Evolutionary conservation across 2,329 filamentous ascomycete genomes (phyloP).

Genomic region (Botrytis sinoallii): DNA sequence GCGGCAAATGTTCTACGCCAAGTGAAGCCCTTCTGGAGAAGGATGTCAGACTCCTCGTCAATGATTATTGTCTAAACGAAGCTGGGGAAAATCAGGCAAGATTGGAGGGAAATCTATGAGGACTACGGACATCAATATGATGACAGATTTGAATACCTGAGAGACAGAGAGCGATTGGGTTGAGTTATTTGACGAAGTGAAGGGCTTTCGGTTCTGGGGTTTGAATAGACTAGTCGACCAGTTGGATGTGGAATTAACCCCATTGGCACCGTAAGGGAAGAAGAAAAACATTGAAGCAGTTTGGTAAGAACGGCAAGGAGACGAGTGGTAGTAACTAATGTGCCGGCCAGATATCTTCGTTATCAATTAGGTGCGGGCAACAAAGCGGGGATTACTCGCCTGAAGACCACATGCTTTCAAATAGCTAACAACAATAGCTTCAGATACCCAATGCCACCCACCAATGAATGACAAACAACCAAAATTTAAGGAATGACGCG

Average conservation of each 20-base stretch:
- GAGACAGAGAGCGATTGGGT: conserved; percentile 48
- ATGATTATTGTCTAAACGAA: conserved; percentile 46
- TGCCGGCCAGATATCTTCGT: background rate
- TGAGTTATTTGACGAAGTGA: conserved; percentile 45
- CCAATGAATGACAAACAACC: background rate
- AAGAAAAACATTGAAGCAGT: conserved; percentile 44
- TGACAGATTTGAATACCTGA: conserved; percentile 50
- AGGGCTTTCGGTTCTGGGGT: conserved; percentile 46
- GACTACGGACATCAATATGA: conserved; percentile 52
- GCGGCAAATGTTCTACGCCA: conserved; percentile 48
- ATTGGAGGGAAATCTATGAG: conserved; percentile 48
- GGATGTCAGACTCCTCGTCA: conserved; percentile 41
- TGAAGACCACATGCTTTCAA: background rate
- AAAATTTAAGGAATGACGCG: background rate
- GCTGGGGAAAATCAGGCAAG: conserved; percentile 40
- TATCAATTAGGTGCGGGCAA: background rate
- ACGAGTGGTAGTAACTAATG: conserved; percentile 5
- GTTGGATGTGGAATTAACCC: conserved; percentile 48
- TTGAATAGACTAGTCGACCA: conserved; percentile 42
- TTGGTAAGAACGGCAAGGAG: conserved; percentile 39
- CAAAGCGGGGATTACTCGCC: background rate
- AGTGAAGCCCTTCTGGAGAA: conserved; percentile 54
- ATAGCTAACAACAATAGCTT: background rate
- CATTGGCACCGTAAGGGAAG: conserved; percentile 48
- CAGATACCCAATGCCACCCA: background rate